A percentile compares a stretch with the other conserved stretches of the same genome.
Conservation (phyloP, 1,284 basidiomycete species). For the Phenoliferia sp. region DNA sequence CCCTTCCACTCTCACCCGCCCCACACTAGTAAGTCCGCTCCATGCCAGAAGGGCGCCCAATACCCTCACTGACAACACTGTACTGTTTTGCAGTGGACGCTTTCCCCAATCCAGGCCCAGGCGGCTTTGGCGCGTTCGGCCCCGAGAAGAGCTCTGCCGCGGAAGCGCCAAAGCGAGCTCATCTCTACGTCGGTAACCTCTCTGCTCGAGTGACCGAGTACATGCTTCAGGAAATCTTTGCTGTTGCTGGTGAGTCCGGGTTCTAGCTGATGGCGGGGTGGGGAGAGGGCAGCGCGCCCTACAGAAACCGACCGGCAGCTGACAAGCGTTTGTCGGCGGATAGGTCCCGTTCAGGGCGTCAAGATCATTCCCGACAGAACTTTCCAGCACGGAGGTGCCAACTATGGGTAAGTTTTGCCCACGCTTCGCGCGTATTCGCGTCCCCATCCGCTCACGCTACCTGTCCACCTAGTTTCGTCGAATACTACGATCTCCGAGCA, state of each 20-base stretch:
- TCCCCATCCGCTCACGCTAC: background rate
- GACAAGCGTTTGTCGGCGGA: background rate
- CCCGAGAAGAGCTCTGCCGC: background rate
- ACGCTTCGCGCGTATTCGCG: background rate
- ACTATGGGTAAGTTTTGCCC: constrained; percentile 76
- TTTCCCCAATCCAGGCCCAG: constrained; percentile 14
- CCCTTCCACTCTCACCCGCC: background rate
- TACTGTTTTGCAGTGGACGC: constrained; percentile 28
- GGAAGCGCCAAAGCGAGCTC: constrained; percentile 27
- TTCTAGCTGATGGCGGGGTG: background rate
- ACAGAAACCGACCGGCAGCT: background rate
- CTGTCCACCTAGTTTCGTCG: constrained; percentile 28
- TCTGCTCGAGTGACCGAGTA: constrained; percentile 70
- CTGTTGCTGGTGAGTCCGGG: constrained; percentile 27
- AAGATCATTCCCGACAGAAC: constrained; percentile 99
- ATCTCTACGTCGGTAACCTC: constrained; percentile 96
- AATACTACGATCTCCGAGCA: constrained; percentile 80
- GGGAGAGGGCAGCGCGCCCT: no score
- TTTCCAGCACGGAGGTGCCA: constrained; percentile 93
- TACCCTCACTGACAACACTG: no score
- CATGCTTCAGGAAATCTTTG: constrained; percentile 38
- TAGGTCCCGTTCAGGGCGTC: constrained; percentile 89
- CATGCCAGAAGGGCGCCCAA: background rate
- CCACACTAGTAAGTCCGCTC: background rate
- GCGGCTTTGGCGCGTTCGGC: background rate